Conservation (phyloP, 352 stramenopile genomes). For the Globisporangium perplexum region DNA sequence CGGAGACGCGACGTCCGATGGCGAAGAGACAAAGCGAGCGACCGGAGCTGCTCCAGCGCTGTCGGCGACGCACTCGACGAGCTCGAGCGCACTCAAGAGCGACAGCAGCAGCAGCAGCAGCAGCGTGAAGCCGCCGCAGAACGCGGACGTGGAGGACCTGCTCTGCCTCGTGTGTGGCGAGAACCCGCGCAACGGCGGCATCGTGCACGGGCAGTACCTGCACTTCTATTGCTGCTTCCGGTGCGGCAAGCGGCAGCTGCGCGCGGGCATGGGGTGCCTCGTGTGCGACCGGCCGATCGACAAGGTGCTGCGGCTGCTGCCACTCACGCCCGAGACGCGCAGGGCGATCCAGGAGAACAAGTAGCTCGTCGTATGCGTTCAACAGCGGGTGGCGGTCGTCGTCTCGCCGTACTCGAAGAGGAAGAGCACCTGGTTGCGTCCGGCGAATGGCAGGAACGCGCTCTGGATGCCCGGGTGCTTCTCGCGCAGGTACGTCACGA, state of each 20-base stretch:
- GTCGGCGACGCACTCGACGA: neutral
- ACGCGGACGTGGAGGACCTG: conserved; percentile 37
- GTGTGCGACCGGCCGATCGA: conserved; percentile 82
- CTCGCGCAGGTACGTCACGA: conserved; percentile 76
- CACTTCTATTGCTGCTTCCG: conserved; percentile 80
- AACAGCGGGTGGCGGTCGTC: neutral
- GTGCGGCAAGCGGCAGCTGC: conserved; percentile 64
- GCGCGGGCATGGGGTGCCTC: conserved; percentile 45
- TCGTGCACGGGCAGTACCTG: conserved; percentile 76
- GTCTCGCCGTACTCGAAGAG: conserved; percentile 49
- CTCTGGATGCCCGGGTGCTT: conserved; percentile 66
- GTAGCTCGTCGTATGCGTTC: neutral
- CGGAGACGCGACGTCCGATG: conserved; percentile 1
- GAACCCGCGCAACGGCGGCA: conserved; percentile 50
- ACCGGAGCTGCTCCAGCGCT: neutral
- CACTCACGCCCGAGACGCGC: conserved; percentile 48
- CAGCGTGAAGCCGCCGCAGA: neutral
- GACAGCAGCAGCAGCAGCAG: neutral
- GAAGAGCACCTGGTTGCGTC: conserved; percentile 84
- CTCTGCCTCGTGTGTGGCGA: conserved; percentile 62
- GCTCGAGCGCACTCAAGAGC: neutral
- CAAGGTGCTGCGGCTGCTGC: conserved; percentile 62
- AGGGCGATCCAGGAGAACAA: conserved; percentile 31
- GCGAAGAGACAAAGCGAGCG: neutral
- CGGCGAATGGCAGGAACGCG: conserved; percentile 71